phyloP scores from a whole-genome alignment of 352 stramenopile species.

The Nothophytophthora sp. region DNA sequence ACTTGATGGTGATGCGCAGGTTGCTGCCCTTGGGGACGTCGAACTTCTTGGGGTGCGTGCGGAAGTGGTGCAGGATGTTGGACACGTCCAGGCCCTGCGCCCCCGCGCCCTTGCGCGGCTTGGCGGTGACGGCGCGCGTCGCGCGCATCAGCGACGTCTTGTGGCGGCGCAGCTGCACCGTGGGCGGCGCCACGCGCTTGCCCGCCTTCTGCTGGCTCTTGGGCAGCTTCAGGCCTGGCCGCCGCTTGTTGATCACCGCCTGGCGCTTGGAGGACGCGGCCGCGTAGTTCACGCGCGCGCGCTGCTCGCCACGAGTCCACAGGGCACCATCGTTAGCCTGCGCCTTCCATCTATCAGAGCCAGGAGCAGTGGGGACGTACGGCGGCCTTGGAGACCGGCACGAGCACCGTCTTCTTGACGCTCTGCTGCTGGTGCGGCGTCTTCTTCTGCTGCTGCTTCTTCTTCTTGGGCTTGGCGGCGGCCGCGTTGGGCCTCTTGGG shows the following conservation, averaged over 20 bases:
- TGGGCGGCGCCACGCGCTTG: slow-evolving; percentile 29
- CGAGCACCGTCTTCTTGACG: slow-evolving; percentile 76
- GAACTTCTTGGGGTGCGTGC: slow-evolving; percentile 79
- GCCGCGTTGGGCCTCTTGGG: slow-evolving; percentile 16
- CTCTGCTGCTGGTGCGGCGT: slow-evolving; percentile 52
- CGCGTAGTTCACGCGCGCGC: slow-evolving; percentile 41
- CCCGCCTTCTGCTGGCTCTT: slow-evolving; percentile 26
- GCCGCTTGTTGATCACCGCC: slow-evolving; percentile 72
- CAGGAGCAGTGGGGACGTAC: slow-evolving; percentile 40
- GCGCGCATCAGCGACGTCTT: slow-evolving; percentile 42
- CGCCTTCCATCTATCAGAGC: neutral
- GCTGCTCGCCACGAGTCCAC: slow-evolving; percentile 10
- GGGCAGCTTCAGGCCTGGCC: slow-evolving; percentile 48
- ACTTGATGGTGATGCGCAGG: slow-evolving; percentile 84
- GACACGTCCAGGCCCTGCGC: slow-evolving; percentile 56
- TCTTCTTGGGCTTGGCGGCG: slow-evolving; percentile 6
- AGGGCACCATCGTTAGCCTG: neutral
- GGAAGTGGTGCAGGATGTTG: slow-evolving; percentile 81
- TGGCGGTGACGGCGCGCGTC: slow-evolving; percentile 9
- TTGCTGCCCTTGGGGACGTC: slow-evolving; percentile 78
- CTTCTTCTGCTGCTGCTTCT: slow-evolving; percentile 10
- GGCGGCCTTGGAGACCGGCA: slow-evolving; percentile 61
- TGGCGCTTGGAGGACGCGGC: slow-evolving; percentile 64
- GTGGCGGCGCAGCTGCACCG: slow-evolving; percentile 42
- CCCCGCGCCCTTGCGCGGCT: slow-evolving; percentile 23